These are phyloP conservation scores for Umbilicus rupestris DNA, from an alignment of 164 flowering plant species.

Conservation along the genomic window DNA sequence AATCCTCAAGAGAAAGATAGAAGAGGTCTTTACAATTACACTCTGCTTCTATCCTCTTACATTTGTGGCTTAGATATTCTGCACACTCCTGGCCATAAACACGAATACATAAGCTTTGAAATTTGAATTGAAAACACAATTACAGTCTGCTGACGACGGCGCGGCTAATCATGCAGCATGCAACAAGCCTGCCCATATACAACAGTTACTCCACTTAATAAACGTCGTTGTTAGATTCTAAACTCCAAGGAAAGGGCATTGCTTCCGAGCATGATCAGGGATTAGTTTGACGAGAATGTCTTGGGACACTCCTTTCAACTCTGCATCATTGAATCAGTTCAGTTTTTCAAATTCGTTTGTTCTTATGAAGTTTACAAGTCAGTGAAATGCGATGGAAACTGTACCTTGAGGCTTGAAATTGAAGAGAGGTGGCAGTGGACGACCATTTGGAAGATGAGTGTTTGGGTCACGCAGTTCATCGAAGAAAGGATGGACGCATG, in stretches of 20 bases:
- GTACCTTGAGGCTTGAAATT: conserved; percentile 76
- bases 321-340: conserved; percentile 15
- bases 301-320: conserved; percentile 42
- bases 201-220: too few relatives aligned
- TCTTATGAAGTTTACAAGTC: too few relatives aligned
- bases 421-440: conserved; percentile 75
- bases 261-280: conserved; percentile 66
- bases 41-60: too few relatives aligned
- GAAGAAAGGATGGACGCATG: conserved; percentile 59
- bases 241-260: conserved; percentile 36
- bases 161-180: too few relatives aligned
- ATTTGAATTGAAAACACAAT: too few relatives aligned
- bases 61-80: too few relatives aligned
- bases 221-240: not conserved
- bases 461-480: conserved; percentile 67
- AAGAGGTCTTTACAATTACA: too few relatives aligned
- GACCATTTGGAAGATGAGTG: conserved; percentile 64
- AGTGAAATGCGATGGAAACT: not conserved
- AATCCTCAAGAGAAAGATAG: too few relatives aligned
- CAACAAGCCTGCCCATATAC: too few relatives aligned
- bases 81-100: too few relatives aligned
- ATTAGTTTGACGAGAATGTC: conserved; percentile 45
- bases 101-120: too few relatives aligned
- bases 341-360: not conserved
- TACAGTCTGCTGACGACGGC: too few relatives aligned